Evolutionary conservation across 192 early-diverging fungal genomes (phyloP), one percentile per base, ranked within the genome.

Genomic region (Coemansia sp.): DNA sequence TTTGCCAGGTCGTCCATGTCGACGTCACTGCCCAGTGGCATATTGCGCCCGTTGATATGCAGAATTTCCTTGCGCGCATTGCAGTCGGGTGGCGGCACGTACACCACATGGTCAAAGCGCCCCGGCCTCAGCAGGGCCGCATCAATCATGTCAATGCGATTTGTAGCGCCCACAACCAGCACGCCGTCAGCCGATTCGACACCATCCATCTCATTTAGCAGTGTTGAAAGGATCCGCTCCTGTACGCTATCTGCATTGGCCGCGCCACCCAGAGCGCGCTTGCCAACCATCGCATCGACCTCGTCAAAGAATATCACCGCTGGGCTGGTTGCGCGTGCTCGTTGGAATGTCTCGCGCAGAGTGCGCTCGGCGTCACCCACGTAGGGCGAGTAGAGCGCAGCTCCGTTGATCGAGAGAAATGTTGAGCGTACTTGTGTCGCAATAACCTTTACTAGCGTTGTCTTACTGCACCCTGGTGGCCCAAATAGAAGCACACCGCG

Each of bases 111-210:
- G 73, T 98, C 97, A 62, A 99, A 85, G 52, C 97, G 86, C 27
- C 97, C 97, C 10, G 96, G 96, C 62, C 97, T 82, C 62, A 98
- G 66, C 65, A 99, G 76, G 21, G 97, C 97, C 24, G 92, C 89
- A 74, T 99, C 97, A 54, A 99, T 78, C 53, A 95, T 94, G 68
- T 99, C 96, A 2, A 96, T 92, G 52, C 97, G 85, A 81, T 99
- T 99, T 8, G 97, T 99, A 2, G 97, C 97, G 86, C 96, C 97
- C 88, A 99, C 95, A 73, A 98, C 94, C 71, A 96, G 92, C 54
- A 99, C 74, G 14, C 96, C 85, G 76, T 95, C 94, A 86, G 93
- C 92, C 30, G 92, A 73, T 34, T 95, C 97, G 34, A 95, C 85
- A 60, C 97, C 95, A 76, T 99, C 97, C 78, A 96, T 89, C 83